Conservation (phyloP, 2,329 filamentous ascomycete genomes). For the Stromatinia cepivora region DNA sequence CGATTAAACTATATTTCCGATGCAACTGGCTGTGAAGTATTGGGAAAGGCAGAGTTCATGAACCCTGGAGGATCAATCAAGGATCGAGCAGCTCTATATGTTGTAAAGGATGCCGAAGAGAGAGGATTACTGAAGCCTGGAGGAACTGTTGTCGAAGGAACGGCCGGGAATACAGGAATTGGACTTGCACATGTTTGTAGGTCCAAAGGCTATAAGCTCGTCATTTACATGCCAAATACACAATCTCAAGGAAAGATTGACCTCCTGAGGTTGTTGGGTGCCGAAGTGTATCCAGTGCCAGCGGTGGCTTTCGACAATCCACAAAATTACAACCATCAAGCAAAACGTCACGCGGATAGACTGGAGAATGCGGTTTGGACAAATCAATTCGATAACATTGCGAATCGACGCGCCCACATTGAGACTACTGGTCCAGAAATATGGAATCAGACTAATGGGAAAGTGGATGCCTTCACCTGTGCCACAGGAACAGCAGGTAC, state of each 20-base stretch:
- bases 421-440: constrained; percentile 98
- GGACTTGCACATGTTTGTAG: constrained; percentile 96
- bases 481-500: constrained; percentile 92
- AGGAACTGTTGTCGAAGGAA: constrained; percentile 95
- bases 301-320: constrained; percentile 95
- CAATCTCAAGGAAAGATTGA: constrained; percentile 98
- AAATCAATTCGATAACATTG: constrained; percentile 97
- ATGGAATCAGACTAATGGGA: constrained; percentile 85
- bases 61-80: constrained; percentile 97
- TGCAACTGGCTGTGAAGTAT: constrained; percentile 87
- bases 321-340: constrained; percentile 97
- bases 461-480: constrained; percentile 91
- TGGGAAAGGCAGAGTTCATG: constrained; percentile 98
- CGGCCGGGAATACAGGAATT: constrained; percentile 96
- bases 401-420: constrained; percentile 90
- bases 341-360: constrained; percentile 80
- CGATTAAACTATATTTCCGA: constrained; percentile 84
- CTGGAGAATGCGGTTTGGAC: constrained; percentile 95
- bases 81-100: constrained; percentile 91
- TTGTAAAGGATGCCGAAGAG: constrained; percentile 92
- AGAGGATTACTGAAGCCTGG: constrained; percentile 77
- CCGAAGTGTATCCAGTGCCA: constrained; percentile 93
- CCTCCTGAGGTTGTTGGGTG: constrained; percentile 83
- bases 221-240: constrained; percentile 99
- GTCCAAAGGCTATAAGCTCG: constrained; percentile 85